These are phyloP conservation scores for Cubamyces lactineus DNA, from an alignment of 768 basidiomycete species.

Conservation along the genomic window DNA sequence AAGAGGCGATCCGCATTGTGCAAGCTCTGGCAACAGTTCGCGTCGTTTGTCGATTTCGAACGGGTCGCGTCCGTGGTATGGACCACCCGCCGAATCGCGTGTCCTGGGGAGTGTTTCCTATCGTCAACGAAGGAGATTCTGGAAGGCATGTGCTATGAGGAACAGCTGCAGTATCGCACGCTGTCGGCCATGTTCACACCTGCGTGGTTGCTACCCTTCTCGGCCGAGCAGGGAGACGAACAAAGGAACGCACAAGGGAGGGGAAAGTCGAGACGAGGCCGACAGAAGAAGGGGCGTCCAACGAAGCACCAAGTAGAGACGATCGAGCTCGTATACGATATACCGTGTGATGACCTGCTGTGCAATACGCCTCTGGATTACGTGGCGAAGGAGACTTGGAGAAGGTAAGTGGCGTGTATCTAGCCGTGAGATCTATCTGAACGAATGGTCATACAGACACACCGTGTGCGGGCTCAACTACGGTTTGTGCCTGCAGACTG, in stretches of 20 bases:
- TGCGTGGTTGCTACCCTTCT: background rate
- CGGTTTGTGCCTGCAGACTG: constrained; percentile 2
- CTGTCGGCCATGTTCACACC: background rate
- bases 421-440: too few species aligned
- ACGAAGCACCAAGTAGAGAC: background rate
- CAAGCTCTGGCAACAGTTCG: background rate
- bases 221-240: background rate
- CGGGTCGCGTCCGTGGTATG: background rate
- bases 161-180: background rate
- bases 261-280: background rate
- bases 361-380: background rate
- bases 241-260: background rate
- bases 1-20: background rate
- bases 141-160: constrained; percentile 5
- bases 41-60: background rate
- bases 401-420: background rate
- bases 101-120: constrained; percentile 11
- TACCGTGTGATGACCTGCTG: background rate
- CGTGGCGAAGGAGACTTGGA: background rate
- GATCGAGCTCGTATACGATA: background rate
- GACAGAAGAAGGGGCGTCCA: background rate
- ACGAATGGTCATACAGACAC: background rate
- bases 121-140: background rate
- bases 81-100: background rate
- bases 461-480: background rate